Conservation (phyloP, 2,329 filamentous ascomycete genomes). For the Alternaria novae-zelandiae region DNA sequence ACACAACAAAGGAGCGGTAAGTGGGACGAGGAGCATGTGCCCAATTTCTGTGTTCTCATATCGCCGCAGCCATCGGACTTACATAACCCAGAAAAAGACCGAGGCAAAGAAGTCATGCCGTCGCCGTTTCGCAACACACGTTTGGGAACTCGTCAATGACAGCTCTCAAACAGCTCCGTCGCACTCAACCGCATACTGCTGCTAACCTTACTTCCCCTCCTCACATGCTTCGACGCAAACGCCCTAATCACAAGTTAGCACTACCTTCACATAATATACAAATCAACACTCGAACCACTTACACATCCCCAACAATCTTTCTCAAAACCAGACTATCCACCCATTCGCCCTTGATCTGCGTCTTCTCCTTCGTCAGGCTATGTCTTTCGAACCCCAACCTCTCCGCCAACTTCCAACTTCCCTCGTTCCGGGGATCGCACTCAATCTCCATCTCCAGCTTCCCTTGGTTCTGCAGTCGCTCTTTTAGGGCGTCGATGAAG, state of each 20-base stretch:
- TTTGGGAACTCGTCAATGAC: not conserved
- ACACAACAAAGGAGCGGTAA: not conserved
- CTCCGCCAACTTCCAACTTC: conserved; percentile 40
- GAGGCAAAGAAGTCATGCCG: not conserved
- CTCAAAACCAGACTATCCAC: conserved; percentile 39
- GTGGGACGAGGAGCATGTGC: not conserved
- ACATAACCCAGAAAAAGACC: not conserved
- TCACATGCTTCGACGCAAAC: conserved; percentile 1
- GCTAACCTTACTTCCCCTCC: conserved; percentile 5
- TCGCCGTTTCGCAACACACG: not conserved
- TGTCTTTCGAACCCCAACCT: conserved; percentile 36
- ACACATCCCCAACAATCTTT: conserved; percentile 24
- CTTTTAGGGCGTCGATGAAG: conserved; percentile 29
- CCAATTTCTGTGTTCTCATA: not conserved
- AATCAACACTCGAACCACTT: not conserved
- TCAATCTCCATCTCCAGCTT: conserved; percentile 41
- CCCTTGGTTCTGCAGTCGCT: conserved; percentile 6
- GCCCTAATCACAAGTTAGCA: not conserved
- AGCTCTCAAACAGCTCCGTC: conserved; percentile 4
- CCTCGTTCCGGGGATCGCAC: conserved; percentile 43
- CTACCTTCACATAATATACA: not conserved
- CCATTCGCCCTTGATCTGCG: conserved; percentile 43
- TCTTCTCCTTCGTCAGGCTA: conserved; percentile 34
- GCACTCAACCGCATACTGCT: conserved; percentile 6
- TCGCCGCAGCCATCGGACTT: too few species aligned